phyloP scores from a whole-genome alignment of 1,284 basidiomycete species.

The Leccinum colubrinum region DNA sequence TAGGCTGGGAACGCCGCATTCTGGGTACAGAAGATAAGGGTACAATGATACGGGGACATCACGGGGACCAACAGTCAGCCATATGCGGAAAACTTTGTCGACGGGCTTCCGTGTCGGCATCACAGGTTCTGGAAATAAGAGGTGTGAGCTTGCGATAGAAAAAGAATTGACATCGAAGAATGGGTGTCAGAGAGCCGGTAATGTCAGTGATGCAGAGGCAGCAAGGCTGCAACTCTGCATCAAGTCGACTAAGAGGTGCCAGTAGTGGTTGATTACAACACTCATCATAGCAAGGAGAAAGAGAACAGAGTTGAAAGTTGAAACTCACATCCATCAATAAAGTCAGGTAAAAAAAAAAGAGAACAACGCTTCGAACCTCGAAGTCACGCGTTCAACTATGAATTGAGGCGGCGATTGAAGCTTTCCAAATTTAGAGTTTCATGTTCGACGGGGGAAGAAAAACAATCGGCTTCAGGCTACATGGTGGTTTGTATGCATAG shows the following conservation, averaged over 20 bases:
- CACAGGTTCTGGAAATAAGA: slow-evolving; percentile 7
- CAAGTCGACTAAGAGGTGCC: slow-evolving; percentile 89
- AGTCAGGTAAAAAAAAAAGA: neutral
- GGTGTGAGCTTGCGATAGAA: slow-evolving; percentile 9
- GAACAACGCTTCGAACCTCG: too few relatives aligned
- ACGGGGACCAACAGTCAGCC: slow-evolving; percentile 2
- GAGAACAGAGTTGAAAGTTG: slow-evolving; percentile 4
- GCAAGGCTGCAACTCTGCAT: slow-evolving; percentile 39
- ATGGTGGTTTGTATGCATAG: neutral
- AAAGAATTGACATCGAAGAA: slow-evolving; percentile 9
- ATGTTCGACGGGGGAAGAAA: too few relatives aligned
- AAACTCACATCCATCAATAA: slow-evolving; percentile 16
- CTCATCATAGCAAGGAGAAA: slow-evolving; percentile 54
- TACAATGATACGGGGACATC: slow-evolving; percentile 4
- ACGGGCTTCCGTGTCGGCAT: neutral
- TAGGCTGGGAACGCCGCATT: slow-evolving; percentile 8
- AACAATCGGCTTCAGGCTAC: too few relatives aligned
- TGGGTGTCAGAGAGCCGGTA: slow-evolving; percentile 70
- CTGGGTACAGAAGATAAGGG: neutral
- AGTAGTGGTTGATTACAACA: slow-evolving; percentile 71
- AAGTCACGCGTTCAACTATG: neutral
- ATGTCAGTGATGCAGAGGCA: slow-evolving; percentile 69
- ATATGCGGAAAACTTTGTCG: neutral
- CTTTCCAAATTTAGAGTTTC: neutral
- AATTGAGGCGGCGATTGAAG: neutral